A percentile compares a stretch with the other conserved stretches of the same genome.
These are phyloP conservation scores for Delitschia confertaspora DNA, from an alignment of 495 filamentous ascomycete species.

Conservation along the genomic window DNA sequence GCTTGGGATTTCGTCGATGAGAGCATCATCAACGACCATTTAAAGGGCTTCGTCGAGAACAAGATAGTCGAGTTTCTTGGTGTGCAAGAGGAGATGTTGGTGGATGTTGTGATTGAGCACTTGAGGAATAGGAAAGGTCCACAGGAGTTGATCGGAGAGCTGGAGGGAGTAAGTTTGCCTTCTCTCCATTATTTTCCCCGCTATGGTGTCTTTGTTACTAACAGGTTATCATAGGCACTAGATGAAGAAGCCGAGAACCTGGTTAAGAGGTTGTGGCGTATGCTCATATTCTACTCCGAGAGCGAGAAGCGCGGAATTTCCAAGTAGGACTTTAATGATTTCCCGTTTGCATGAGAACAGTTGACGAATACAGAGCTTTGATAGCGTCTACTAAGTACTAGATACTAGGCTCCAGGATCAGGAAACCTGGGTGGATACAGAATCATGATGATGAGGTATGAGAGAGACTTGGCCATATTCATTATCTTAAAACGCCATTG, in stretches of 20 bases:
- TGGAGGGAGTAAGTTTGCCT: conserved; percentile 60
- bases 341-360: no score
- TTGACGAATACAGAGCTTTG: no score
- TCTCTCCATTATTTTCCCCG: neutral
- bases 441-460: no score
- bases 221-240: conserved; percentile 55
- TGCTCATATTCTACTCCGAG: conserved; percentile 98
- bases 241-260: conserved; percentile 92
- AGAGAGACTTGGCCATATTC: no score
- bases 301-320: conserved; percentile 72
- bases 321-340: conserved; percentile 9
- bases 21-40: conserved; percentile 70
- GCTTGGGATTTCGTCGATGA: conserved; percentile 94
- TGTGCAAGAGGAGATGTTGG: conserved; percentile 90
- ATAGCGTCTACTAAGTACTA: no score
- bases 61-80: conserved; percentile 95
- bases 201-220: conserved; percentile 30
- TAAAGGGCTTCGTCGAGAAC: conserved; percentile 93
- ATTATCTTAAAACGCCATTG: no score
- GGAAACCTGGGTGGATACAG: no score
- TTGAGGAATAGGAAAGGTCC: conserved; percentile 68
- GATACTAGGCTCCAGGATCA: no score
- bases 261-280: conserved; percentile 94
- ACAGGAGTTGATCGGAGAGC: conserved; percentile 69
- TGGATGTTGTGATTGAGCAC: conserved; percentile 86